A percentile compares a stretch with the other conserved stretches of the same genome.
These are phyloP conservation scores for Delphinella strobiligena DNA, from an alignment of 2,329 filamentous ascomycete species.

Conservation along the genomic window DNA sequence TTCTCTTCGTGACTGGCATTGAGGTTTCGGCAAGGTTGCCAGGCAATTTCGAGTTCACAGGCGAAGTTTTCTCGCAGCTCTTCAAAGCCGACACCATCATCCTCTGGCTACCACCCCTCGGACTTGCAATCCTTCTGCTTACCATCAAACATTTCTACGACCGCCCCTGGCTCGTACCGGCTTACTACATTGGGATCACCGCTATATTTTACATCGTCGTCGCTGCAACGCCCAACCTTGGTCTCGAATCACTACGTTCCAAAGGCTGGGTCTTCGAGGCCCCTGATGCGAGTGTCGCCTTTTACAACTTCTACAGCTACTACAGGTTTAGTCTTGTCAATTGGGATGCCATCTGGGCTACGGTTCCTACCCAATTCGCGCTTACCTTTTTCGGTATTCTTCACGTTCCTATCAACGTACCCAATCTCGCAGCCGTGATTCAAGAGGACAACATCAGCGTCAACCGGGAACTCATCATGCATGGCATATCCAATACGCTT, in stretches of 20 bases:
- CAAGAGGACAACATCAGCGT: constrained; percentile 88
- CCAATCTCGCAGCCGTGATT: constrained; percentile 77
- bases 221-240: constrained; percentile 53
- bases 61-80: constrained; percentile 63
- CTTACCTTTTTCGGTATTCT: constrained; percentile 95
- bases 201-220: constrained; percentile 69
- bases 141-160: constrained; percentile 63
- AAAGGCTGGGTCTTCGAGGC: constrained; percentile 86
- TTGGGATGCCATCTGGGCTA: constrained; percentile 72
- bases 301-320: constrained; percentile 95
- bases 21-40: constrained; percentile 86
- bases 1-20: constrained; percentile 79
- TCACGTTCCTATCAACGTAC: constrained; percentile 96
- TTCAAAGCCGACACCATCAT: constrained; percentile 60
- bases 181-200: constrained; percentile 73
- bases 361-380: constrained; percentile 88
- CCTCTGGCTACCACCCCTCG: constrained; percentile 73
- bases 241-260: constrained; percentile 54
- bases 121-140: constrained; percentile 64
- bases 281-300: constrained; percentile 73
- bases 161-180: constrained; percentile 74
- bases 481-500: constrained; percentile 84
- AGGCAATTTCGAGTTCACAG: constrained; percentile 70
- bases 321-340: constrained; percentile 57
- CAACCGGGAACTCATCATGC: constrained; percentile 80